Evolutionary conservation across 768 basidiomycete species (phyloP), one percentile per base, ranked within the genome.

Genomic region (Lactarius sp.): DNA sequence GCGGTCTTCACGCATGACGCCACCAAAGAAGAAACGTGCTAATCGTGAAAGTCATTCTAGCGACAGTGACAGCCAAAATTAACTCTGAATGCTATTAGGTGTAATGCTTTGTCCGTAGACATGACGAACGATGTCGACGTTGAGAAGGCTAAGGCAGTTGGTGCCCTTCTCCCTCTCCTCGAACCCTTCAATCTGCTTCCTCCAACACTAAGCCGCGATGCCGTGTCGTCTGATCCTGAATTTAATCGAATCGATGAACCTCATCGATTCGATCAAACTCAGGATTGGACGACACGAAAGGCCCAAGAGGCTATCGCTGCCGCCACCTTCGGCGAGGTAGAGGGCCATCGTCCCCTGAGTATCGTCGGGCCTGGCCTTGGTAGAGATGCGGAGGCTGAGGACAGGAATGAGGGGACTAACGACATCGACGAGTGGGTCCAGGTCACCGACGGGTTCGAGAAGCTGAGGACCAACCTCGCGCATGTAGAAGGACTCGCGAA

Each of bases 341-440:
- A 77, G 65, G 58, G 68, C 73, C 66, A 73, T 69, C 4, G 73
- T 77, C 14, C 77, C 76, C 71, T 74, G 69, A 71, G 62, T n/a
- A n/a, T n/a, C 60, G 57, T 70, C 34, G 54, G 66, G 69, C 67
- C 73, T 71, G 66, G 68, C 72, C 69, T n/a, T 69, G 68, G 76
- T 69, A 69, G 76, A 68, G 70, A 77, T 76, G 60, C 8, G 52
- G 59, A 76, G 71, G 47, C 76, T 73, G 51, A 76, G 76, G 50
- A 71, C 63, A 49, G 75, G 71, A 68, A 2, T 27, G 22, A 27
- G 22, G 22, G 22, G 22, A 27, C 65, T n/a, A n/a, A n/a, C n/a
- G n/a, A n/a, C n/a, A n/a, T n/a, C n/a, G n/a, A n/a, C n/a, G n/a
- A n/a, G n/a, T n/a, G n/a, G n/a, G n/a, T n/a, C n/a, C n/a, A n/a